phyloP scores from a whole-genome alignment of 192 early-diverging fungal genomes.

The Entomortierella beljakovae region DNA sequence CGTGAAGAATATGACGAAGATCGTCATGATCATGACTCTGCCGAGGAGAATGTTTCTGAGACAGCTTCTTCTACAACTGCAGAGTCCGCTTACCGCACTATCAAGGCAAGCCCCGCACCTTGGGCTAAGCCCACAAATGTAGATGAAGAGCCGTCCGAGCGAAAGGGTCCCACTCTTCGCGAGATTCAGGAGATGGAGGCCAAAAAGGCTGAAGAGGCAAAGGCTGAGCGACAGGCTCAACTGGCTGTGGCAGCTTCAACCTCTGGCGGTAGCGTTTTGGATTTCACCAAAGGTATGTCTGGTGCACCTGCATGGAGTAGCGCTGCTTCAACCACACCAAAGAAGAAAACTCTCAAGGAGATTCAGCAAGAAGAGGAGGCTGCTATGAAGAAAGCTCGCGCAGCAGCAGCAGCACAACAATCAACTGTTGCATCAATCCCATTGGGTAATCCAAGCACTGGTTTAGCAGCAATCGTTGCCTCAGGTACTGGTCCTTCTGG shows the following conservation, averaged over 20 bases:
- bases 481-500: slow-evolving; percentile 29
- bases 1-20: neutral
- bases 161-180: slow-evolving; percentile 62
- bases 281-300: slow-evolving; percentile 29
- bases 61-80: neutral
- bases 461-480: slow-evolving; percentile 29
- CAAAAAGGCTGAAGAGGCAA: slow-evolving; percentile 52
- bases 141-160: slow-evolving; percentile 35
- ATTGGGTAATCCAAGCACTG: slow-evolving; percentile 5
- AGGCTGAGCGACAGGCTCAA: slow-evolving; percentile 52
- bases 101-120: slow-evolving; percentile 46
- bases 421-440: neutral
- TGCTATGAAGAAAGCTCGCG: slow-evolving; percentile 54
- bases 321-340: slow-evolving; percentile 55
- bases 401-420: slow-evolving; percentile 45
- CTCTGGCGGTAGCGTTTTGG: slow-evolving; percentile 4
- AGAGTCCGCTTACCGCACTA: slow-evolving; percentile 16
- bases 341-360: slow-evolving; percentile 66
- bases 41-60: slow-evolving; percentile 13
- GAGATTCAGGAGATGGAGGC: slow-evolving; percentile 76
- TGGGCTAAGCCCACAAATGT: slow-evolving; percentile 44
- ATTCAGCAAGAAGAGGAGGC: slow-evolving; percentile 69
- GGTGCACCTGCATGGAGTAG: slow-evolving; percentile 41
- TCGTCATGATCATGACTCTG: slow-evolving; percentile 4
- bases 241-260: slow-evolving; percentile 25